Evolutionary conservation across 1,139 yeast species (phyloP).

Genomic region (Geotrichum candidum): DNA sequence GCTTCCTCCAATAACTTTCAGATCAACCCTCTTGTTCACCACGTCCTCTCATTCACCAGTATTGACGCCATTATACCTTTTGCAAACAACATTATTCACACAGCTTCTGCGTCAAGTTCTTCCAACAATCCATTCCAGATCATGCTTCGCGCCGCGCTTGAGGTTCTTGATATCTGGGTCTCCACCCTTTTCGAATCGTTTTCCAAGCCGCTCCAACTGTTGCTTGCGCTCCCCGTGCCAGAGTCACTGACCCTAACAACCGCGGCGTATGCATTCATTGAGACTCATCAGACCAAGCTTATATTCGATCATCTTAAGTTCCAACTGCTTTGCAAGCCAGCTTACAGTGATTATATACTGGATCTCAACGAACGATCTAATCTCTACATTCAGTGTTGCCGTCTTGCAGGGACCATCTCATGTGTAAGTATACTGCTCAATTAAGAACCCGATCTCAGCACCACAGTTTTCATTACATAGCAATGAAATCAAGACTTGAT

Average conservation of each 20-base stretch:
- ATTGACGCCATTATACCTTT: slow-evolving; percentile 8
- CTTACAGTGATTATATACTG: neutral
- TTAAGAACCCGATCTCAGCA: neutral
- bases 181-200: slow-evolving; percentile 8
- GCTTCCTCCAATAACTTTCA: neutral
- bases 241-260: slow-evolving; percentile 4
- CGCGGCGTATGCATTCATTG: slow-evolving; percentile 9
- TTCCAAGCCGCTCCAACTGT: neutral
- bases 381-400: slow-evolving; percentile 25
- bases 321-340: neutral
- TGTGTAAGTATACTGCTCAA: slow-evolving; percentile 20
- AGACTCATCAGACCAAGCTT: slow-evolving; percentile 12
- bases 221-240: slow-evolving; percentile 3
- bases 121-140: neutral
- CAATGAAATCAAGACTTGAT: neutral
- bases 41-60: slow-evolving; percentile 4
- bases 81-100: slow-evolving; percentile 3
- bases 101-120: neutral
- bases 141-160: slow-evolving; percentile 1
- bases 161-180: slow-evolving; percentile 12
- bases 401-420: slow-evolving; percentile 28
- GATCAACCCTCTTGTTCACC: neutral
- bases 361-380: slow-evolving; percentile 1
- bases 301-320: neutral
- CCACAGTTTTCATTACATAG: neutral